Conservation (phyloP, 2,329 filamentous ascomycete genomes). For the Spiromastix sp. region DNA sequence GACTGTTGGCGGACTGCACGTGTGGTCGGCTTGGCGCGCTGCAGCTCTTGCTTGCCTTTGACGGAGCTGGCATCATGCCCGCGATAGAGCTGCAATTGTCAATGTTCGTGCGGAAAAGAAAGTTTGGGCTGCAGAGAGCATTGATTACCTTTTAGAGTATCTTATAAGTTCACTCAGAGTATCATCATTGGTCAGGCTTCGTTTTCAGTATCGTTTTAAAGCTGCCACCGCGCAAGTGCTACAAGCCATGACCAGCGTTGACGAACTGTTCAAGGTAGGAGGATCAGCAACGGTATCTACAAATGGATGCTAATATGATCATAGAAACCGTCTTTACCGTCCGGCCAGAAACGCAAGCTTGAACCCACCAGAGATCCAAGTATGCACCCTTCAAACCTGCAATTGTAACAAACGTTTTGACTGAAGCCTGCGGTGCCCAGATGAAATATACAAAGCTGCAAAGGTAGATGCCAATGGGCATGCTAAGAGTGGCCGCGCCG, state of each 20-base stretch:
- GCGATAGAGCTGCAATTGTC: too few species aligned
- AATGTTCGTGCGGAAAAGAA: too few species aligned
- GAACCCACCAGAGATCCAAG: constrained; percentile 44
- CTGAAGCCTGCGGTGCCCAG: constrained; percentile 14
- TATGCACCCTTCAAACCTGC: constrained; percentile 17
- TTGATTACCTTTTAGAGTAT: too few species aligned
- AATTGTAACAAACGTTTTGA: constrained; percentile 11
- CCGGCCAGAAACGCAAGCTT: constrained; percentile 47
- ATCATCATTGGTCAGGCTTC: too few species aligned
- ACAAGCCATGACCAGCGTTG: constrained; percentile 46
- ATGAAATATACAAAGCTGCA: constrained; percentile 50
- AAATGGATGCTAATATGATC: constrained; percentile 11
- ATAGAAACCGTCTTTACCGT: constrained; percentile 39
- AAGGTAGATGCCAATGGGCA: constrained; percentile 44
- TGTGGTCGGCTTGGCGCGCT: background rate
- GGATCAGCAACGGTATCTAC: too few species aligned
- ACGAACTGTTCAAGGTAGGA: constrained; percentile 49
- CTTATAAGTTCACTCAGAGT: background rate
- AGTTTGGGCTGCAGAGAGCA: too few species aligned
- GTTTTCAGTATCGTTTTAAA: too few species aligned
- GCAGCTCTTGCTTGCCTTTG: too few species aligned
- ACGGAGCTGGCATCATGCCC: too few species aligned
- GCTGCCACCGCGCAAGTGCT: background rate
- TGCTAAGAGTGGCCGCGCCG: constrained; percentile 35
- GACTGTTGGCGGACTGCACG: constrained; percentile 2